Conservation (phyloP, 2,329 filamentous ascomycete species). For the Penicillium sp. region DNA sequence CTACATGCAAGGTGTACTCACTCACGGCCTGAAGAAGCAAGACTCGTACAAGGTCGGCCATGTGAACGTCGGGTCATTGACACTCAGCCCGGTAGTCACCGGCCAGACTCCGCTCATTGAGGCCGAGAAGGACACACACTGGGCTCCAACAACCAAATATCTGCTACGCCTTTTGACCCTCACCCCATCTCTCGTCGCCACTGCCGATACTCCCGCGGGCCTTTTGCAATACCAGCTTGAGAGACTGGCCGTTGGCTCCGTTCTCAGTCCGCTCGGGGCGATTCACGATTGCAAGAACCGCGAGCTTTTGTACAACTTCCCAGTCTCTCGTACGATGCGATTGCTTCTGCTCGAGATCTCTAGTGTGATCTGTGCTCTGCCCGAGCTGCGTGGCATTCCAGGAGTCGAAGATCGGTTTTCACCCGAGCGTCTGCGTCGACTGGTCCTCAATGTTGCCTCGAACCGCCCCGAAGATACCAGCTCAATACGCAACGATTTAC, state of each 20-base stretch:
- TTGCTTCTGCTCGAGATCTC: slow-evolving; percentile 75
- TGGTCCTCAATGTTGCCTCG: slow-evolving; percentile 59
- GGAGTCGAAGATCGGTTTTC: slow-evolving; percentile 64
- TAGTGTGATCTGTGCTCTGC: slow-evolving; percentile 70
- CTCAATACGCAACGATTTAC: slow-evolving; percentile 69
- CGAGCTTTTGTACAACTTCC: slow-evolving; percentile 67
- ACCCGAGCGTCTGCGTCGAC: slow-evolving; percentile 63
- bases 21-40: slow-evolving; percentile 59
- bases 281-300: slow-evolving; percentile 77
- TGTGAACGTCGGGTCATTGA: slow-evolving; percentile 62
- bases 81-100: slow-evolving; percentile 56
- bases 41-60: slow-evolving; percentile 59
- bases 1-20: slow-evolving; percentile 73
- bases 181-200: slow-evolving; percentile 64
- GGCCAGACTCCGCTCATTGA: slow-evolving; percentile 19
- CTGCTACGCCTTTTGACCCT: slow-evolving; percentile 67
- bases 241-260: slow-evolving; percentile 72
- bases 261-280: slow-evolving; percentile 81
- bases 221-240: slow-evolving; percentile 78
- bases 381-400: slow-evolving; percentile 69
- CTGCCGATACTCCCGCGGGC: slow-evolving; percentile 60
- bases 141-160: slow-evolving; percentile 56
- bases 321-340: slow-evolving; percentile 68
- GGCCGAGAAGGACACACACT: slow-evolving; percentile 33
- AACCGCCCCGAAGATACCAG: slow-evolving; percentile 62